Base-by-base conservation (phyloP, 139 green algal genomes). In the Closterium sp. region DNA sequence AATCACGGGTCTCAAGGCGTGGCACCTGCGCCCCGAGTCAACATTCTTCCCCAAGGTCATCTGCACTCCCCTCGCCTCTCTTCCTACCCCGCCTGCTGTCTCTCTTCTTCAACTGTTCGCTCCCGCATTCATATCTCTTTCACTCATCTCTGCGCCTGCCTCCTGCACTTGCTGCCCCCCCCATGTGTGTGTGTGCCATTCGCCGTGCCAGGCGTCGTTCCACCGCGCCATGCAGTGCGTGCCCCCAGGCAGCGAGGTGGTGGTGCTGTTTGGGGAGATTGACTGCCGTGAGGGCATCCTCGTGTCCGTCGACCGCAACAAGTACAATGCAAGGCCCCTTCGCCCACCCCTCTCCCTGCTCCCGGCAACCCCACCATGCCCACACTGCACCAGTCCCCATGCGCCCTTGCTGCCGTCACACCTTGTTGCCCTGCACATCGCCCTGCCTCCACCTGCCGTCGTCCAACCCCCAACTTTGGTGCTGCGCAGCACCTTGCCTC, bases 251-350 rank as follows among this genome's bases (percentile, higher is more conserved):
- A 69, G 94, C 0, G 84, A 95, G 83, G 88, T 95, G 87, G 91
- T 98, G 69, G 89, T 98, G 92, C 38, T 97, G 91, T 94, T 98
- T 88, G 97, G 97, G 3, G 97, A 98, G 91, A 98, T 98, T 84
- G 97, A 98, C 94, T 98, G 96, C 94, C 87, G 97, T 4, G 96
- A 98, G 89, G 97, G 97, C n/a, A 93, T 98, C 90, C 88, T 97
- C 32, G 92, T 96, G 38, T 96, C 97, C 30, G 96, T 97, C 84
- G 94, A 97, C n/a, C 96, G 96, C 88, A 94, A 95, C 97, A 97
- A 93, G 94, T 98, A 98, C 86, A 93, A 91, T 87, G 90, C 32
- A 89, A 9, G 19, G n/a, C 21, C 3, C 30, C 83, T 28, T 32
- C 83, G 83, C 83, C 55, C 23, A 16, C 7, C 3, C 55, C 25